A percentile compares a stretch with the other conserved stretches of the same genome.
These are phyloP conservation scores for Betula pendula DNA, from an alignment of 306 rosid species.

Conservation along the genomic window DNA sequence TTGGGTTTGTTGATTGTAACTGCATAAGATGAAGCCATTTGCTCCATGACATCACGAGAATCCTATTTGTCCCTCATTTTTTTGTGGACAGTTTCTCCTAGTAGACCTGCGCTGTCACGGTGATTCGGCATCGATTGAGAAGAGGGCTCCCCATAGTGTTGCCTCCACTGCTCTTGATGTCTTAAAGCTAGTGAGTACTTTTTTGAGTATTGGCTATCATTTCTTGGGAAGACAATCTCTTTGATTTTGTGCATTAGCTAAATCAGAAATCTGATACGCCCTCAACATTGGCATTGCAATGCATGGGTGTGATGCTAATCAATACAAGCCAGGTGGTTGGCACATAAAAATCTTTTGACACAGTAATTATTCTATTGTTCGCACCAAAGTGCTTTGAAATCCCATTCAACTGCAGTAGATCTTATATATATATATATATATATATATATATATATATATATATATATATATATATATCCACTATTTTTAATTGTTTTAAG, in stretches of 20 bases:
- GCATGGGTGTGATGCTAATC: background rate
- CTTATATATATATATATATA: background rate
- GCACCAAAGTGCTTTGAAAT: background rate
- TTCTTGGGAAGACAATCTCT: background rate
- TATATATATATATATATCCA: no score
- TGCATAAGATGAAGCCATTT: constrained; percentile 2
- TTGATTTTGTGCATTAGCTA: background rate
- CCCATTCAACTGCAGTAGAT: background rate
- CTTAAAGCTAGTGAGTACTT: constrained; percentile 65
- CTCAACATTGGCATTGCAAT: background rate
- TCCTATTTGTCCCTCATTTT: constrained; percentile 27
- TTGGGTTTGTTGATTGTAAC: background rate
- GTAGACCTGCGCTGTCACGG: constrained; percentile 95
- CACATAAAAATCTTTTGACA: background rate
- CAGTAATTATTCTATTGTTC: background rate
- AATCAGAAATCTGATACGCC: background rate
- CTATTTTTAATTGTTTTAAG: no score
- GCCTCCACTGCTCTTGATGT: constrained; percentile 88
- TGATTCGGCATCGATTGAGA: constrained; percentile 69
- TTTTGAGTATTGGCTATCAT: constrained; percentile 18
- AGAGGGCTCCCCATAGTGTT: constrained; percentile 75
- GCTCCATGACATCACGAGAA: constrained; percentile 18
- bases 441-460: no score
- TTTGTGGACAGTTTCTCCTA: constrained; percentile 66
- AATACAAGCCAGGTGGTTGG: background rate